Evolutionary conservation across 2,329 filamentous ascomycete species (phyloP).

Genomic region (Myriosclerotinia scirpicola): DNA sequence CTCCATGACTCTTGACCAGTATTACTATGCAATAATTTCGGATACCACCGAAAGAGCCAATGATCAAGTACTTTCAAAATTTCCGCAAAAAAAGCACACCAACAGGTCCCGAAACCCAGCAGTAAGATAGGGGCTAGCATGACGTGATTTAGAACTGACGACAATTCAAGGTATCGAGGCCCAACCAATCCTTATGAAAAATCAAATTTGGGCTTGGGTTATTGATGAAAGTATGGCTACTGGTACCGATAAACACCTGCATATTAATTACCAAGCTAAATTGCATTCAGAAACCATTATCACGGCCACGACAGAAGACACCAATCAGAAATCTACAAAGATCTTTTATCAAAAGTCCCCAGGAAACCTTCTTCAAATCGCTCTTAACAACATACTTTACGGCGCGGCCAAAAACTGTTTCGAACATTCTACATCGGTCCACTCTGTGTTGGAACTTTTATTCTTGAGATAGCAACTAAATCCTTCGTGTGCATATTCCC

Average conservation of each 20-base stretch:
- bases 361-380: background rate
- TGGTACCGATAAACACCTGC: background rate
- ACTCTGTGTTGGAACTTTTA: background rate
- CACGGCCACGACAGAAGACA: background rate
- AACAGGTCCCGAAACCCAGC: background rate
- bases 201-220: slow-evolving; percentile 10
- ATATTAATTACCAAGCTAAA: background rate
- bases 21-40: background rate
- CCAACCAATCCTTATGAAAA: background rate
- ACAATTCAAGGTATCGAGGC: no score
- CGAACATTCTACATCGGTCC: background rate
- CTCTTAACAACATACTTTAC: background rate
- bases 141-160: background rate
- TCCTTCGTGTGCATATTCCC: background rate
- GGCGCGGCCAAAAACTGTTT: background rate
- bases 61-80: slow-evolving; percentile 4
- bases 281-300: background rate
- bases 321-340: background rate
- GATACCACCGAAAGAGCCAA: slow-evolving; percentile 2
- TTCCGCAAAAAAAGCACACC: background rate
- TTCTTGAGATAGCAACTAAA: background rate
- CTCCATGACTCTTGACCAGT: background rate
- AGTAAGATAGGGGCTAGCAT: background rate
- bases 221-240: background rate
- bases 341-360: background rate